Evolutionary conservation across 345 rosid species (phyloP).

Genomic region (Salix koriyanagi): DNA sequence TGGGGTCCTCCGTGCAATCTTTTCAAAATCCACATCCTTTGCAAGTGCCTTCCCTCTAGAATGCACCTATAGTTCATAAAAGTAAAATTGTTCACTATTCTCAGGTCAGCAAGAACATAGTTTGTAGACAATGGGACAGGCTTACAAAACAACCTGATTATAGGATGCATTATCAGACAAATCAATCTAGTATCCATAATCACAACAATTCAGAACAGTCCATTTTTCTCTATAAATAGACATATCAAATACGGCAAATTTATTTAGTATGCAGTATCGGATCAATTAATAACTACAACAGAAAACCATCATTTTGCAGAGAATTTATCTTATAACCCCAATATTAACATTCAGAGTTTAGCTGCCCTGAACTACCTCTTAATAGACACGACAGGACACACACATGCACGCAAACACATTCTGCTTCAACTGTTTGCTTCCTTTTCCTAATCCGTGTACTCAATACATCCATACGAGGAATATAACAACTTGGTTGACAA

Average conservation of each 20-base stretch:
- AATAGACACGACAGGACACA: background rate
- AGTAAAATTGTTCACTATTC: background rate
- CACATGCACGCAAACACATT: background rate
- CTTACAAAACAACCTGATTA: background rate
- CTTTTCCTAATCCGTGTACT: background rate
- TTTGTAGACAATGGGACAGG: no score
- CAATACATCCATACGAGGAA: background rate
- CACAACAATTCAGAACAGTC: background rate
- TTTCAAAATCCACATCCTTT: slow-evolving; percentile 93
- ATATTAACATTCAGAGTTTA: background rate
- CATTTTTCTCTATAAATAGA: background rate
- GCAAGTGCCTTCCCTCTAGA: slow-evolving; percentile 96
- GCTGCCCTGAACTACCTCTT: background rate
- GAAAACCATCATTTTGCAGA: background rate
- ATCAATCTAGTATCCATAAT: background rate
- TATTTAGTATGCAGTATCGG: background rate
- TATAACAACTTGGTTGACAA: background rate
- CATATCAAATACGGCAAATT: background rate
- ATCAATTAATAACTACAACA: background rate
- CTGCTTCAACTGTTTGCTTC: background rate
- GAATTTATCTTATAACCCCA: background rate
- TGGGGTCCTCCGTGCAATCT: slow-evolving; percentile 89
- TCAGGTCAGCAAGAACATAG: background rate
- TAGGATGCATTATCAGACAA: background rate
- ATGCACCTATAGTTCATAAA: slow-evolving; percentile 56